Percentiles rank a stretch among this genome's conserved stretches.
These are phyloP conservation scores for Cafeteria roenbergensis DNA, from an alignment of 108 stramenopile species.

Conservation along the genomic window DNA sequence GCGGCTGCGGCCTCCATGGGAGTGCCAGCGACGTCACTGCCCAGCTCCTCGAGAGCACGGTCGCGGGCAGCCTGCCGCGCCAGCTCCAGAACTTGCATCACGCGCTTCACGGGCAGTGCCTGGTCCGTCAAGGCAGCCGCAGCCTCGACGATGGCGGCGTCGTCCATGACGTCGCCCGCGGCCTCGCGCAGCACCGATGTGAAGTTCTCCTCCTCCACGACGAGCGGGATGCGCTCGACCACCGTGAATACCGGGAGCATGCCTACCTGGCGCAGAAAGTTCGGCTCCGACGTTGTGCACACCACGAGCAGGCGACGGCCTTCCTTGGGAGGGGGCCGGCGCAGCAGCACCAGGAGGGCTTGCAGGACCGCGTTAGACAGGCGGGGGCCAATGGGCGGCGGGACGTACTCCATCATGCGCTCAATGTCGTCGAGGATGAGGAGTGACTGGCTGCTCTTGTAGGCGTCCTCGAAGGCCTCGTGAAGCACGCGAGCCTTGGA, in stretches of 20 bases:
- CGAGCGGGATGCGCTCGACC: conserved; percentile 60
- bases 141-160: too few relatives aligned
- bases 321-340: conserved; percentile 80
- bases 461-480: conserved; percentile 87
- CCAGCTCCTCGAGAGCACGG: too few relatives aligned
- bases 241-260: conserved; percentile 78
- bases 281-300: conserved; percentile 73
- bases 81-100: too few relatives aligned
- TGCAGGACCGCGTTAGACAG: conserved; percentile 92
- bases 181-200: too few relatives aligned
- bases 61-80: too few relatives aligned
- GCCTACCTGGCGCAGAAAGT: conserved; percentile 75
- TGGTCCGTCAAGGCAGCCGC: too few relatives aligned
- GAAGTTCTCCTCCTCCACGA: too few relatives aligned
- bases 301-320: conserved; percentile 73
- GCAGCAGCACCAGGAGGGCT: conserved; percentile 82
- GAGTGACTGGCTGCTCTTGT: conserved; percentile 82
- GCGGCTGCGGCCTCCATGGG: too few relatives aligned
- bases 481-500: conserved; percentile 73
- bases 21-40: too few relatives aligned
- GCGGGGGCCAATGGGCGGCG: conserved; percentile 80
- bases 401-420: conserved; percentile 90
- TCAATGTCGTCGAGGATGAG: conserved; percentile 96
- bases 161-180: too few relatives aligned
- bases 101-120: too few relatives aligned